Evolutionary conservation across 495 filamentous ascomycete species (phyloP).

Genomic region (Hyaloscypha finlandica): DNA sequence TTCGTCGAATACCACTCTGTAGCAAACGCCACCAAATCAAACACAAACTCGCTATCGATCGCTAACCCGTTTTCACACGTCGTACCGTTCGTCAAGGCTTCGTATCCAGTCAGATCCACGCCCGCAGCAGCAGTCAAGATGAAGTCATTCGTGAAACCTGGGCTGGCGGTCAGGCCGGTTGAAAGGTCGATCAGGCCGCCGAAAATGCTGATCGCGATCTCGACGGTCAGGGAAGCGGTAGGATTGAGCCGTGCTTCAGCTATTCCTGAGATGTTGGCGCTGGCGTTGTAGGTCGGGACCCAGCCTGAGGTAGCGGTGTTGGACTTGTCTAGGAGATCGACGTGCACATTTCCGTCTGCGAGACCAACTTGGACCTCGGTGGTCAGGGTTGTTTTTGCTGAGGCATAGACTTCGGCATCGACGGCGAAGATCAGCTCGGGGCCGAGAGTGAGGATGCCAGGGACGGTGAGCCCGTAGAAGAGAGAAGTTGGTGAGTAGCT

Average conservation of each 20-base stretch:
- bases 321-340: constrained; percentile 32
- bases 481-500: constrained; percentile 32
- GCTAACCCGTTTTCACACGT: constrained; percentile 23
- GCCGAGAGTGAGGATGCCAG: constrained; percentile 32
- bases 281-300: constrained; percentile 31
- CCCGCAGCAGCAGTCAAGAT: constrained; percentile 18
- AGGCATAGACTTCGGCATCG: constrained; percentile 32
- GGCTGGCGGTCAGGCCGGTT: constrained; percentile 28
- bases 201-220: constrained; percentile 27
- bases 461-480: constrained; percentile 31
- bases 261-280: constrained; percentile 28
- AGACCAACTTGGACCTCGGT: constrained; percentile 30
- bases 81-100: constrained; percentile 10
- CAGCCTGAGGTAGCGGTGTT: constrained; percentile 32
- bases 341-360: constrained; percentile 35
- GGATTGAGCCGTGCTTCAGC: constrained; percentile 28
- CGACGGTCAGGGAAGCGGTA: constrained; percentile 24
- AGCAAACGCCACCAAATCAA: constrained; percentile 25
- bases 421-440: constrained; percentile 33
- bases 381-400: constrained; percentile 28
- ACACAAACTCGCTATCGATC: constrained; percentile 27
- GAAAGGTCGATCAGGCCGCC: constrained; percentile 29
- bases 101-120: constrained; percentile 14
- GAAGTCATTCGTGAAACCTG: constrained; percentile 28
- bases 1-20: constrained; percentile 26